Percentiles rank a stretch among this genome's conserved stretches.
These are phyloP conservation scores for Starmerella geochares DNA, from an alignment of 805 yeast species.

Conservation along the genomic window DNA sequence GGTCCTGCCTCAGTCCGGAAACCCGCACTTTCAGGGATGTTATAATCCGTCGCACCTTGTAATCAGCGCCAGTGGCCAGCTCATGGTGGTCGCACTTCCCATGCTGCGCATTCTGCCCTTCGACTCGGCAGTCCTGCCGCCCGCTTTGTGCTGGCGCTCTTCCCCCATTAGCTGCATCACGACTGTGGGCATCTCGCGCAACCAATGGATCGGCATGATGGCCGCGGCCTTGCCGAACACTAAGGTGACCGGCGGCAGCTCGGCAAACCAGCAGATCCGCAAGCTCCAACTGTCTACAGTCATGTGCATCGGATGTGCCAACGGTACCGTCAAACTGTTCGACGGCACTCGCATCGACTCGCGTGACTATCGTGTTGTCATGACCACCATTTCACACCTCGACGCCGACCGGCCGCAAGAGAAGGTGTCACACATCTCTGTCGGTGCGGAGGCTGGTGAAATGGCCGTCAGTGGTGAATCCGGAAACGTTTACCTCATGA, in stretches of 20 bases:
- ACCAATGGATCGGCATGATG: slow-evolving; percentile 73
- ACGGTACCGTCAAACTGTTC: slow-evolving; percentile 70
- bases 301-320: slow-evolving; percentile 52
- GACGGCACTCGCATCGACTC: slow-evolving; percentile 72
- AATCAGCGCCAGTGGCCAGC: slow-evolving; percentile 31
- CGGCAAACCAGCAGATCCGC: slow-evolving; percentile 43
- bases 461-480: slow-evolving; percentile 54
- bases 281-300: slow-evolving; percentile 48
- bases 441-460: slow-evolving; percentile 70
- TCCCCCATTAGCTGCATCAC: slow-evolving; percentile 54
- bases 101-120: slow-evolving; percentile 34
- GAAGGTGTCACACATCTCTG: slow-evolving; percentile 50
- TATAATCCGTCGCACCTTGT: slow-evolving; percentile 64
- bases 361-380: slow-evolving; percentile 48
- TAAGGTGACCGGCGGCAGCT: slow-evolving; percentile 71
- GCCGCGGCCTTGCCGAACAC: slow-evolving; percentile 38
- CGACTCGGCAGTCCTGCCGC: slow-evolving; percentile 60
- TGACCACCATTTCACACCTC: slow-evolving; percentile 43
- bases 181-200: slow-evolving; percentile 49
- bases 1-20: slow-evolving; percentile 14
- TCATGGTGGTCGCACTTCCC: slow-evolving; percentile 19
- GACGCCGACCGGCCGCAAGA: slow-evolving; percentile 33
- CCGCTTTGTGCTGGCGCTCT: slow-evolving; percentile 65
- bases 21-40: slow-evolving; percentile 49
- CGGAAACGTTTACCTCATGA: slow-evolving; percentile 69